phyloP scores from a whole-genome alignment of 129 eudicot species.

The Chrysanthemum seticuspe region DNA sequence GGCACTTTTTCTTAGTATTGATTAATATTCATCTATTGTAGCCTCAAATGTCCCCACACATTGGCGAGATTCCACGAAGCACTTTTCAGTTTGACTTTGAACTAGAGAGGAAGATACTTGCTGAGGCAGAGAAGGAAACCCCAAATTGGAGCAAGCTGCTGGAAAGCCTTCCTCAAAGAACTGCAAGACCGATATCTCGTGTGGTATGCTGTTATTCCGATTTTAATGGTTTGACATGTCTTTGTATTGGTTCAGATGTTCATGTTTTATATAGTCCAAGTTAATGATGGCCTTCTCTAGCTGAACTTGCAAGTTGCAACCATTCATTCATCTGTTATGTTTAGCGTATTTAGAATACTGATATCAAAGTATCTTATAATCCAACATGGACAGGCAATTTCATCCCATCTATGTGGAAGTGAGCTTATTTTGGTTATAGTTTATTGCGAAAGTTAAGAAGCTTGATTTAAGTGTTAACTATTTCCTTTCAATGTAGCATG shows the following conservation, averaged over 20 bases:
- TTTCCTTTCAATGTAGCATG: not conserved
- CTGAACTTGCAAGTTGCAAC: no score
- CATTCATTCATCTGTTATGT: not conserved
- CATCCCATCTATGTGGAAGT: no score
- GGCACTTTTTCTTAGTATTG: not conserved
- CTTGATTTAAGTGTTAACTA: no score
- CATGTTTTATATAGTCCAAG: no score
- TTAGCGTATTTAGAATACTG: not conserved
- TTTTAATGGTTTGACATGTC: not conserved
- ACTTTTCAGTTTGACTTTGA: constrained; percentile 89
- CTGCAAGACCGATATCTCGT: constrained; percentile 53
- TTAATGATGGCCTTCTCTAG: not conserved
- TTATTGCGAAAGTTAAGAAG: no score
- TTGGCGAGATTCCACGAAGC: constrained; percentile 87
- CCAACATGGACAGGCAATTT: not conserved
- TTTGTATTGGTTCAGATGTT: no score
- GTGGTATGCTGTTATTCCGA: constrained; percentile 34
- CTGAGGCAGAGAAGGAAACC: constrained; percentile 79
- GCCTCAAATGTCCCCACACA: constrained; percentile 82
- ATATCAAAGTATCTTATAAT: not conserved
- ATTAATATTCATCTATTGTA: constrained; percentile 24
- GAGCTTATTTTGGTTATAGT: no score
- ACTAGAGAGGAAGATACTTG: constrained; percentile 75
- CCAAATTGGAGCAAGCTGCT: constrained; percentile 84
- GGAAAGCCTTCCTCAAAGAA: constrained; percentile 69